Evolutionary conservation across 805 yeast species (phyloP), one percentile per base, ranked within the genome.

Genomic region (Kazachstania viticola): DNA sequence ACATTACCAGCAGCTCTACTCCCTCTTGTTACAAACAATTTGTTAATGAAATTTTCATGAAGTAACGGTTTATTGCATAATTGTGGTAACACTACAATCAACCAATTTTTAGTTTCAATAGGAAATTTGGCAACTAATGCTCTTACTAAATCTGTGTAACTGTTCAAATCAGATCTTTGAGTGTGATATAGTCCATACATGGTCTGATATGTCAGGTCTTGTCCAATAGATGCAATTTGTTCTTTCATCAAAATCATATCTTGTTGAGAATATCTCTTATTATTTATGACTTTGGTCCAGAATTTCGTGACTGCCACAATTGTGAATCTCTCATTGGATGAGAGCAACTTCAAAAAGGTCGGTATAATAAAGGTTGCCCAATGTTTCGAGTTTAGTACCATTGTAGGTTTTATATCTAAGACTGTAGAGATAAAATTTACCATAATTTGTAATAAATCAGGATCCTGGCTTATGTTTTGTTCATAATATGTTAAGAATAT

Each of bases 21-120:
- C 2, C 87, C 87, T 45, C 84, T 65, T 1, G 84, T 76, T 2
- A 75, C 37, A 52, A 73, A 46, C 19, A 79, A 42, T 46, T 73
- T 75, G 40, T 67, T 73, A 14, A 73, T 48, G 31, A 77, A 70
- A 4, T 61, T 42, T 7, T 65, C 71, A 32, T 64, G 60, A 41
- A 50, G 21, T 28, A 44, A 22, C 54, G 42, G 28, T 39, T 51
- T 34, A 48, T 51, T 43, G 30, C 49, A 19, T 43, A 58, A 12
- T 24, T 40, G 45, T 9, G 57, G 56, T 19, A 55, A 29, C 2
- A 38, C 41, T 3, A 36, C 35, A 25, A 41, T 36, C 38, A 73
- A 31, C 82, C 83, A 73, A 3, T 31, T 40, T 39, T 69, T 72
- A 36, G 65, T 61, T 19, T 61, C 54, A 31, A 72, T 36, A 4